Percentiles rank a stretch among this genome's conserved stretches.
These are phyloP conservation scores for Corylus americana DNA, from an alignment of 306 rosid genomes.

Conservation along the genomic window DNA sequence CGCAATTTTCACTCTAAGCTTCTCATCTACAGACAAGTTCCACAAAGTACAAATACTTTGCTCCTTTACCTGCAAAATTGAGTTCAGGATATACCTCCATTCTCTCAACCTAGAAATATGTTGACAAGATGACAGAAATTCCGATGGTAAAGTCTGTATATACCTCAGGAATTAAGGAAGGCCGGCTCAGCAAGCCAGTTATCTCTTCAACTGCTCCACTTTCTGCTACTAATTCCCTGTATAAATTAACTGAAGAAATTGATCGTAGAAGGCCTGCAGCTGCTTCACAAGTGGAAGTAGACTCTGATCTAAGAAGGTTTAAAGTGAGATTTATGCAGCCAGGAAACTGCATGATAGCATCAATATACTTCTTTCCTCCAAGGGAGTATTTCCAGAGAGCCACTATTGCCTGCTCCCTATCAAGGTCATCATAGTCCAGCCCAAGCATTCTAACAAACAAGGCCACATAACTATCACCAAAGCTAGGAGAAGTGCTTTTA, in stretches of 20 bases:
- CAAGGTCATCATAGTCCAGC: slow-evolving; percentile 63
- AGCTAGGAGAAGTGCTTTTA: slow-evolving; percentile 38
- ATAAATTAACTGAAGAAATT: slow-evolving; percentile 59
- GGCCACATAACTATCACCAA: slow-evolving; percentile 65
- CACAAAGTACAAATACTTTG: slow-evolving; percentile 72
- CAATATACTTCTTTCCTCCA: slow-evolving; percentile 78
- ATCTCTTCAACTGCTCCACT: slow-evolving; percentile 95
- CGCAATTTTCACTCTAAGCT: slow-evolving; percentile 59
- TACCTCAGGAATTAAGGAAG: slow-evolving; percentile 75
- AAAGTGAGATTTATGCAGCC: slow-evolving; percentile 72
- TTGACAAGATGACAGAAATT: neutral
- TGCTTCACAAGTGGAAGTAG: slow-evolving; percentile 73
- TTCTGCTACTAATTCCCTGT: slow-evolving; percentile 65
- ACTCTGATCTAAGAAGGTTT: slow-evolving; percentile 75
- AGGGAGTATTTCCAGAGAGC: slow-evolving; percentile 89
- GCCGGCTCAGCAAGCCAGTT: slow-evolving; percentile 55
- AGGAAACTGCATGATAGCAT: slow-evolving; percentile 83
- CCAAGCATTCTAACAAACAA: slow-evolving; percentile 90
- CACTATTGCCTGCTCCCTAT: slow-evolving; percentile 78
- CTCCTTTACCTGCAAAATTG: slow-evolving; percentile 69
- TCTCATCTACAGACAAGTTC: slow-evolving; percentile 86
- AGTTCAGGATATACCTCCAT: slow-evolving; percentile 30
- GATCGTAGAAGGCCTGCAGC: slow-evolving; percentile 90
- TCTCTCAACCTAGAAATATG: slow-evolving; percentile 32
- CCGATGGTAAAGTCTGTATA: slow-evolving; percentile 14